phyloP scores from a whole-genome alignment of 495 filamentous ascomycete species.

The Lophium mytilinum region DNA sequence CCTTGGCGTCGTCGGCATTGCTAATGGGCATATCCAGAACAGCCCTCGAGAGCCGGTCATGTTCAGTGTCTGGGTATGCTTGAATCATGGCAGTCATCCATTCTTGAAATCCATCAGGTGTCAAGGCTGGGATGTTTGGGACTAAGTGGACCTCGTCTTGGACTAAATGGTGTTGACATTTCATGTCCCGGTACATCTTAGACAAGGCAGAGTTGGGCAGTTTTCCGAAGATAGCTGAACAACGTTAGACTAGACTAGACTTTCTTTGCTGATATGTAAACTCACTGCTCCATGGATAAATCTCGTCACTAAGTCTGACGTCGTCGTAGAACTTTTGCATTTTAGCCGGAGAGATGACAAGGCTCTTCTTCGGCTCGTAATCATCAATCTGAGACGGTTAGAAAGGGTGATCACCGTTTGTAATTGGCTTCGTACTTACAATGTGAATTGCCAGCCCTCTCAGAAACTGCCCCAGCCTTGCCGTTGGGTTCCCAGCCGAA shows the following conservation, averaged over 20 bases:
- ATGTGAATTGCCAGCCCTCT: slow-evolving; percentile 71
- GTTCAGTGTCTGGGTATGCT: slow-evolving; percentile 72
- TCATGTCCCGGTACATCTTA: slow-evolving; percentile 65
- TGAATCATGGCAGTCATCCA: slow-evolving; percentile 72
- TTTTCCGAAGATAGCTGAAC: slow-evolving; percentile 42
- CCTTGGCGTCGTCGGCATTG: slow-evolving; percentile 60
- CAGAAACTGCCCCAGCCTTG: slow-evolving; percentile 62
- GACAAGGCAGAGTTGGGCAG: slow-evolving; percentile 44
- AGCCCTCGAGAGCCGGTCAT: slow-evolving; percentile 62
- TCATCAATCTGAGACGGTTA: slow-evolving; percentile 56
- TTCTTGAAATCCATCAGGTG: slow-evolving; percentile 66
- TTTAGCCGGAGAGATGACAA: slow-evolving; percentile 77
- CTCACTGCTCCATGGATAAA: slow-evolving; percentile 57
- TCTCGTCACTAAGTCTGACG: slow-evolving; percentile 53
- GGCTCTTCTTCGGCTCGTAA: slow-evolving; percentile 59
- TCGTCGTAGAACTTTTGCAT: slow-evolving; percentile 69
- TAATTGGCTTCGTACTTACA: slow-evolving; percentile 37
- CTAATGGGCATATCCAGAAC: slow-evolving; percentile 68
- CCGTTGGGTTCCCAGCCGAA: slow-evolving; percentile 54
- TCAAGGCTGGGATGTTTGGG: slow-evolving; percentile 69
- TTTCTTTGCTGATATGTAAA: not conserved
- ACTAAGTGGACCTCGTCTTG: slow-evolving; percentile 42
- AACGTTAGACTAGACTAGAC: slow-evolving; percentile 13
- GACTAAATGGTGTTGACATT: slow-evolving; percentile 74
- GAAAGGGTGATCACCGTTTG: not conserved